Percentiles rank a stretch among this genome's conserved stretches.
Evolutionary conservation across 2,329 filamentous ascomycete genomes (phyloP).

Genomic region (Hypoxylon rubiginosum): DNA sequence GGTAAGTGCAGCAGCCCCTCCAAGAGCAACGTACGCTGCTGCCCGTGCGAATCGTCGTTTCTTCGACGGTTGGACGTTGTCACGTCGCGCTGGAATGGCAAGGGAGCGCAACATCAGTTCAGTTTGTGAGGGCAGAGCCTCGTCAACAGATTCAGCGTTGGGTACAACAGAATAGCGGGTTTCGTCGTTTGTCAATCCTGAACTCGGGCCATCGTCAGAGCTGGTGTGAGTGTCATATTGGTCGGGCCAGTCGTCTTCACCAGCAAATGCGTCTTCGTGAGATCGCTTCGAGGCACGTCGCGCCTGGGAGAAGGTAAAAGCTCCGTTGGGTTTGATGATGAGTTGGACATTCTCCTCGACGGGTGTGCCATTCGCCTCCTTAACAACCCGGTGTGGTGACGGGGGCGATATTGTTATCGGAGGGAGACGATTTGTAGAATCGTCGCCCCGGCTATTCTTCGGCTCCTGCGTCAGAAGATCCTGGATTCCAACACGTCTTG

Average conservation of each 20-base stretch:
- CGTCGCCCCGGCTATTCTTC: conserved; percentile 11
- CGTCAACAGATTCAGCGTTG: neutral
- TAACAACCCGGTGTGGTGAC: neutral
- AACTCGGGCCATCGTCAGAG: neutral
- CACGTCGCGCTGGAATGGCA: conserved; percentile 13
- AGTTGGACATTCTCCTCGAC: neutral
- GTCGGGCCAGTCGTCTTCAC: neutral
- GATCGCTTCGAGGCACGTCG: conserved; percentile 43
- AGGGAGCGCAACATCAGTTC: neutral
- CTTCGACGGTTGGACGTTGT: conserved; percentile 46
- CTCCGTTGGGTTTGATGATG: neutral
- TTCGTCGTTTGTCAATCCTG: neutral
- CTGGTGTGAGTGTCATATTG: neutral
- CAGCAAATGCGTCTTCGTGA: conserved; percentile 46
- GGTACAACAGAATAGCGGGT: neutral
- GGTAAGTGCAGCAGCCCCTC: conserved; percentile 50
- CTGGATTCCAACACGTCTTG: conserved; percentile 47
- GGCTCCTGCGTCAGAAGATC: conserved; percentile 49
- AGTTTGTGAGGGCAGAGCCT: neutral
- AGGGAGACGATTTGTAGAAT: neutral
- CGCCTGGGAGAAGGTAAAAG: neutral
- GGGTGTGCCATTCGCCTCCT: neutral
- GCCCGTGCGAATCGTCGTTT: conserved; percentile 50
- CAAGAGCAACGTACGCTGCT: conserved; percentile 50
- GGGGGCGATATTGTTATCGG: neutral